Evolutionary conservation across 2,329 filamentous ascomycete genomes (phyloP).

Genomic region (Colletotrichum camelliae): DNA sequence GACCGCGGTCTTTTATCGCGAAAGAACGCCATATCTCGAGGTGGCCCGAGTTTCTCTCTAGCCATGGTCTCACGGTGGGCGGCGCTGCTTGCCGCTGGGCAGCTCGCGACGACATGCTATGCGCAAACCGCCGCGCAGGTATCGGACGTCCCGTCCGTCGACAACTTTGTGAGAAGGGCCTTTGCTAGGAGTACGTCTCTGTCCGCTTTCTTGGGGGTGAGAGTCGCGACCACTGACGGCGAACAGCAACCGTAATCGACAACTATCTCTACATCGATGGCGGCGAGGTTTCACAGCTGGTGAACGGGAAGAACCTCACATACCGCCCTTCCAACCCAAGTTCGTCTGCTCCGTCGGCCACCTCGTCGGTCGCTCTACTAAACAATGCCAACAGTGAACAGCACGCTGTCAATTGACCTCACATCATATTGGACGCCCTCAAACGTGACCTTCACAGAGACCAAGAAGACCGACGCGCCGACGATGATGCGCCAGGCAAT

Average conservation of each 20-base stretch:
- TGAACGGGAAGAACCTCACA: neutral
- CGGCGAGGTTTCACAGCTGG: slow-evolving; percentile 10
- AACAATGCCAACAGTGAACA: slow-evolving; percentile 8
- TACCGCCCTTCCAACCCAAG: neutral
- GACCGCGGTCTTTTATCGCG: neutral
- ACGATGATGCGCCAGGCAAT: slow-evolving; percentile 15
- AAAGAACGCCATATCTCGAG: neutral
- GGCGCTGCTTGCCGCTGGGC: neutral
- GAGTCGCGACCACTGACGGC: neutral
- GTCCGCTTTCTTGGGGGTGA: no score
- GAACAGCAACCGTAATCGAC: slow-evolving; percentile 3
- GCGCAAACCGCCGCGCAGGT: neutral
- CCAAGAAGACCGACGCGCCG: slow-evolving; percentile 8
- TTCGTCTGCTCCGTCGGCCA: neutral
- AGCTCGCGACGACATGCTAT: neutral
- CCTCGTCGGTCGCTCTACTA: neutral
- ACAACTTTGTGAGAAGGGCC: slow-evolving; percentile 4
- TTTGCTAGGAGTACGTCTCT: neutral
- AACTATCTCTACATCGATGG: slow-evolving; percentile 18
- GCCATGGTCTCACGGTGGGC: neutral
- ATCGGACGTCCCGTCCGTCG: neutral
- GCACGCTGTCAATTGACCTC: slow-evolving; percentile 23
- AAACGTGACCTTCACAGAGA: slow-evolving; percentile 3
- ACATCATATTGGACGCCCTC: slow-evolving; percentile 18
- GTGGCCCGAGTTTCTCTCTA: neutral